Conservation (phyloP, 148 eudicot species). For the Rhododendron ferrugineum region DNA sequence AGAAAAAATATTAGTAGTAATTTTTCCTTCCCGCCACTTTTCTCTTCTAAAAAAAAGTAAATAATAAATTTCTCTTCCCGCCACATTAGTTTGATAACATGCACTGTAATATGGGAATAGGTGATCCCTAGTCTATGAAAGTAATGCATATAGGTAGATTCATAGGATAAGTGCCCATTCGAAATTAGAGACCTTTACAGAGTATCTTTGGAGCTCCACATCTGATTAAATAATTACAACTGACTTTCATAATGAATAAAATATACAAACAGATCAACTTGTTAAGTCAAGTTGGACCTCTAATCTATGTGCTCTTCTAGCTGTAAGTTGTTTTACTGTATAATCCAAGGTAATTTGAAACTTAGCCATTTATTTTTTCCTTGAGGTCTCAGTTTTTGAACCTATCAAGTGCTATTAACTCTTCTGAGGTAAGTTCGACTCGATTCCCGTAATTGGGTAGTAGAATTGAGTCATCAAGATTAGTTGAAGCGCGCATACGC, state of each 20-base stretch:
- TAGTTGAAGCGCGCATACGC: no score
- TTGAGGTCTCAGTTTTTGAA: no score
- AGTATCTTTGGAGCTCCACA: neutral
- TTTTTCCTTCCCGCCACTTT: no score
- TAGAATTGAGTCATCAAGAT: no score
- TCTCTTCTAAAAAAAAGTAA: neutral
- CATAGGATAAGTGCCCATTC: neutral
- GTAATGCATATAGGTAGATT: neutral
- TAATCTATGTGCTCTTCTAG: neutral
- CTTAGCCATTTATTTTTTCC: no score
- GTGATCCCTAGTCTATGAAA: neutral
- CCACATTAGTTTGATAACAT: neutral
- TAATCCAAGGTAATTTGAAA: no score
- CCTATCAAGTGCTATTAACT: no score
- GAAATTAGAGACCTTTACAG: neutral
- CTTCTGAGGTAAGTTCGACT: no score
- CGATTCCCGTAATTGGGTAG: no score
- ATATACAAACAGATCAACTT: neutral
- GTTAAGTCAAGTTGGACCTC: neutral
- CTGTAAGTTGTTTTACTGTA: neutral
- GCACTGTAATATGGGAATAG: neutral
- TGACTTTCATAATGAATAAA: neutral
- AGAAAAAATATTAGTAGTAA: neutral
- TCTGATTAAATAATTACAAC: neutral
- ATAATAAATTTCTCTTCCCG: no score